Evolutionary conservation across 306 rosid species (phyloP), one percentile per base, ranked within the genome.

Genomic region (Prunus campanulata): DNA sequence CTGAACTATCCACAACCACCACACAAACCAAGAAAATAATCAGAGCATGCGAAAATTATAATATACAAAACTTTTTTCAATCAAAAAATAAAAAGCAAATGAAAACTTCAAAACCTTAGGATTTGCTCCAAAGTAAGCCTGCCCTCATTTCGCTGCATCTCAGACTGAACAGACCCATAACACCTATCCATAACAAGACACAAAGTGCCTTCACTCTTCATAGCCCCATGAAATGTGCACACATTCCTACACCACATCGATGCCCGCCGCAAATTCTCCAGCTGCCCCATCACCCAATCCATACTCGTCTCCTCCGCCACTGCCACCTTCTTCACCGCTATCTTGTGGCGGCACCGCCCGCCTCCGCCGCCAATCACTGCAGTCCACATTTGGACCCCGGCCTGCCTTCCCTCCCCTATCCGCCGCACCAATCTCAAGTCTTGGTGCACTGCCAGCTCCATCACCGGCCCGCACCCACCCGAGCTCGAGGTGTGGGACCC

Each of bases 191-290:
- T 88, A 60, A 95, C 97, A 69, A 95, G 96, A 68, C 95, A 89
- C 82, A 95, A 82, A 57, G 96, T 84, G 32, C 92, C 96, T 6
- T 92, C 97, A 86, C 84, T 46, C 78, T 80, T 91, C 85, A 82
- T 80, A 18, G 93, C 88, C 67, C 97, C 99, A 86, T 95, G 99
- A 81, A 95, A 95, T 9, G 96, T 89, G 67, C 99, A 95, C 49
- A 95, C 93, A 83, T 95, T 95, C 80, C 99, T 77, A 67, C 99
- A 95, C 99, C 99, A 95, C 99, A 95, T 88, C 11, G 99, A 92
- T 10, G 97, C 92, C 52, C 93, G 86, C 54, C 96, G 90, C 91
- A 95, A 82, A 81, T 83, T 87, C 76, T 92, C 97, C 12, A 95
- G 84, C 76, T 91, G 90, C 74, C 88, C 96, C 67, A 83, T 84